Evolutionary conservation across 768 basidiomycete species (phyloP).

Genomic region (Phlebiopsis flavidoalba): DNA sequence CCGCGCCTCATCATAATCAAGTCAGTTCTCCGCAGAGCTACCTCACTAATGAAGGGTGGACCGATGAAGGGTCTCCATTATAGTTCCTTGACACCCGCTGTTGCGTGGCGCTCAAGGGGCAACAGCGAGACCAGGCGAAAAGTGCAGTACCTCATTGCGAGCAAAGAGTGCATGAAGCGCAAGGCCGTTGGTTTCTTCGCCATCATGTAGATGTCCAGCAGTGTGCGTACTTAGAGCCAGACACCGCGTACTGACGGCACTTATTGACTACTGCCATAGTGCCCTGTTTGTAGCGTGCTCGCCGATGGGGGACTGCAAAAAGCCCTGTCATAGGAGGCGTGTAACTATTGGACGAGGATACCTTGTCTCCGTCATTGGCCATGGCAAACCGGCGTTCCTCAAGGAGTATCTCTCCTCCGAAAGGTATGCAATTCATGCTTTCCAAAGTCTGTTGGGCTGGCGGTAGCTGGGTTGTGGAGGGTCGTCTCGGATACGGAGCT

Average conservation of each 20-base stretch:
- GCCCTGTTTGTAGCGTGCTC: slow-evolving; percentile 88
- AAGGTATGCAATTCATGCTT: slow-evolving; percentile 87
- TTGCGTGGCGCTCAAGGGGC: slow-evolving; percentile 78
- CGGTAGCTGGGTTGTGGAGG: slow-evolving; percentile 76
- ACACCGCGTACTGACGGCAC: background rate
- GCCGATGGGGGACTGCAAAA: slow-evolving; percentile 79
- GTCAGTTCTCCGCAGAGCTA: slow-evolving; percentile 32
- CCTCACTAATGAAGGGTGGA: background rate
- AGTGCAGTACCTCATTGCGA: slow-evolving; percentile 82
- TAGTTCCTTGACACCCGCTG: slow-evolving; percentile 93
- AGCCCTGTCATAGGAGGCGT: slow-evolving; percentile 66
- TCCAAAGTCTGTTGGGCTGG: slow-evolving; percentile 70
- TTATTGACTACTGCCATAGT: slow-evolving; percentile 44
- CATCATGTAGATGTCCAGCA: slow-evolving; percentile 80
- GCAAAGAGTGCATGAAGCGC: slow-evolving; percentile 83
- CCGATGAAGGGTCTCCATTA: background rate
- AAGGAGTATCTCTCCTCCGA: slow-evolving; percentile 65
- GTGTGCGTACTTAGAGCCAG: slow-evolving; percentile 55
- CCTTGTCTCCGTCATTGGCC: slow-evolving; percentile 72
- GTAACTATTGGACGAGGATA: slow-evolving; percentile 62
- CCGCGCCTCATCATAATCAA: slow-evolving; percentile 90
- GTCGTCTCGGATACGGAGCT: slow-evolving; percentile 86
- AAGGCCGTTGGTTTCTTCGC: slow-evolving; percentile 77
- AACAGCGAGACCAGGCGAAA: slow-evolving; percentile 75
- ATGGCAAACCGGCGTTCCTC: slow-evolving; percentile 69